Evolutionary conservation across 768 basidiomycete genomes (phyloP).

Genomic region (Ramaria sp.): DNA sequence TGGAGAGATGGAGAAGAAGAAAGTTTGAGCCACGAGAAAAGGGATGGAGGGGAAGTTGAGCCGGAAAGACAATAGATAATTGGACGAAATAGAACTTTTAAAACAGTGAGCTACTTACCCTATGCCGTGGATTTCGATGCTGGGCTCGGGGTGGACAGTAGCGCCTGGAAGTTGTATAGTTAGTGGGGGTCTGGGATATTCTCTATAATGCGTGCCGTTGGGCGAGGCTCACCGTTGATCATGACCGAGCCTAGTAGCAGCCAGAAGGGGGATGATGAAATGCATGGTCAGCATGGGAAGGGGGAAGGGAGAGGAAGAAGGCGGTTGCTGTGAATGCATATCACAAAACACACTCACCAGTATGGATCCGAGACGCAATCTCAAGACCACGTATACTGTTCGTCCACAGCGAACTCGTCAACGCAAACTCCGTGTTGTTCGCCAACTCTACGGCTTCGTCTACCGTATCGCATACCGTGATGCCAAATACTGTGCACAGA

Average conservation of each 20-base stretch:
- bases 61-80: too few relatives aligned
- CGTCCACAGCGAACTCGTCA: constrained; percentile 44
- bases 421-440: constrained; percentile 41
- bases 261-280: not conserved
- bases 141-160: constrained; percentile 34
- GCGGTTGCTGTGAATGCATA: too few relatives aligned
- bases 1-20: too few relatives aligned
- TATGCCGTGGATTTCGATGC: constrained; percentile 29
- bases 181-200: not conserved
- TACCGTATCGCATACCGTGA: constrained; percentile 34
- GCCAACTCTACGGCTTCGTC: constrained; percentile 47
- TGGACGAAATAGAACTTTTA: too few relatives aligned
- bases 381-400: constrained; percentile 28
- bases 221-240: constrained; percentile 21
- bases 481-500: constrained; percentile 29
- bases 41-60: too few relatives aligned
- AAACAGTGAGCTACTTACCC: constrained; percentile 26
- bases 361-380: constrained; percentile 36
- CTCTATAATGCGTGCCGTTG: constrained; percentile 34
- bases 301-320: not conserved
- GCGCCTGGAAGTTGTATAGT: constrained; percentile 21
- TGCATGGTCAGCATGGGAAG: too few relatives aligned
- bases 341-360: too few relatives aligned
- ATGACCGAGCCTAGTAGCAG: constrained; percentile 7
- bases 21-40: too few relatives aligned